Base-by-base conservation (phyloP, 768 basidiomycete genomes). In the Rhizopogon vulgaris region DNA sequence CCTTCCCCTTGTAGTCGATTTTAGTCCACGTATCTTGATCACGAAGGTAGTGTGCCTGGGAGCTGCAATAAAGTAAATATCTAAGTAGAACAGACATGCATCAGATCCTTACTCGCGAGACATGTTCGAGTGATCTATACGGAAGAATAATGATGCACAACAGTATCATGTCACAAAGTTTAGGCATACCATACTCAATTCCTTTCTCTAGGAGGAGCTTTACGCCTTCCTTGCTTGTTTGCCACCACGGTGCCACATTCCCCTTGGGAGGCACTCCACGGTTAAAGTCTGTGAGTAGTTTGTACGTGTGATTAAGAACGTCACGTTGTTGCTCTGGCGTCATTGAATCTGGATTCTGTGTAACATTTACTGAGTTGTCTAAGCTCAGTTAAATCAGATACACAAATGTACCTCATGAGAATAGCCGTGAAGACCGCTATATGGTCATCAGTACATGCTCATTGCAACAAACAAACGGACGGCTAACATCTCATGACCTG, bases 191-290 rank as follows among this genome's bases (percentile, higher is more conserved):
- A 60, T 88, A 88, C 67, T 84, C 75, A 47, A 88, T 83, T 0
- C 86, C 86, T 55, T 82, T 81, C 36, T 83, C 82, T 24, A 85
- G 73, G n/a, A 88, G 66, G 34, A 88, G 71, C n/a, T 77, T 65
- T 2, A 78, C 78, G 1, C 80, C 80, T 62, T 84, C 83, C 53
- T 76, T 79, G 63, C 78, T 80, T 3, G 78, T 78, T 61, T 88
- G 85, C 85, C 85, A 88, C 84, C 85, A 88, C 1, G 84, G 85
- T 1, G 85, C 84, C 34, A 84, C 83, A 53, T 74, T 77, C 30
- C 80, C 81, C 63, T 76, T 78, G 2, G 80, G 80, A 22, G 78
- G 71, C 15, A 74, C 62, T 18, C 79, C 78, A 51, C 78, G 66
- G 59, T 83, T 83, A 60, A 85, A 85, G 6, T 74, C 70, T 2